These are phyloP conservation scores for Ogataea nakhonphanomensis DNA, from an alignment of 805 yeast genomes.

Conservation along the genomic window DNA sequence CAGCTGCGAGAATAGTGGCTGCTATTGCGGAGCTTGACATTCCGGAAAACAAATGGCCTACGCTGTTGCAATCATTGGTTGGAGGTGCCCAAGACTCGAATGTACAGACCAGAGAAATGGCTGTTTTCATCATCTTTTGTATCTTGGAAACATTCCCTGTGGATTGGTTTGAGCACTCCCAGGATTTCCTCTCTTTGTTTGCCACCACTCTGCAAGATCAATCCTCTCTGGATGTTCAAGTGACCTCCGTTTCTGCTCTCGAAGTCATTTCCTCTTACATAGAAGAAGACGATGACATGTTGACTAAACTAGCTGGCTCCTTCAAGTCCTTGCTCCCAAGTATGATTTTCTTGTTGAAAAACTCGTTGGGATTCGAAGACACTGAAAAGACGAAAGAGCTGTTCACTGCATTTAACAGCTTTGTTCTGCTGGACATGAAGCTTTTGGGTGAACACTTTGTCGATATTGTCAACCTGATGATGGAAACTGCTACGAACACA, in stretches of 20 bases:
- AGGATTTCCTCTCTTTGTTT: constrained; percentile 70
- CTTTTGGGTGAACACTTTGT: constrained; percentile 73
- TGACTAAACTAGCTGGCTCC: constrained; percentile 37
- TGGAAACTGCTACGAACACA: constrained; percentile 68
- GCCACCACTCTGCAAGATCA: constrained; percentile 61
- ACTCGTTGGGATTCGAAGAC: constrained; percentile 68
- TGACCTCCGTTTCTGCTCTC: constrained; percentile 77
- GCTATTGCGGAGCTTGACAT: constrained; percentile 79
- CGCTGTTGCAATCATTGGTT: constrained; percentile 67
- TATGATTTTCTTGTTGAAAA: constrained; percentile 77
- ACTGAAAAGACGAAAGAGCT: constrained; percentile 66
- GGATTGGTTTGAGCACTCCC: constrained; percentile 53
- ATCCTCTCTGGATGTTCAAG: constrained; percentile 67
- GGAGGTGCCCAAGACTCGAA: constrained; percentile 54
- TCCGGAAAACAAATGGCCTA: constrained; percentile 65
- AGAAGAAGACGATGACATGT: constrained; percentile 54
- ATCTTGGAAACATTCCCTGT: constrained; percentile 70
- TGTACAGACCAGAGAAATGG: constrained; percentile 67
- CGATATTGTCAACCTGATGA: constrained; percentile 66
- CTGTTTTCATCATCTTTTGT: constrained; percentile 74
- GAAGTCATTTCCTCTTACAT: constrained; percentile 65
- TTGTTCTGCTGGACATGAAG: constrained; percentile 71
- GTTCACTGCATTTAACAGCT: constrained; percentile 80
- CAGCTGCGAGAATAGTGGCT: constrained; percentile 84
- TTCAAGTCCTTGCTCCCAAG: constrained; percentile 71